Conservation (phyloP, 2,329 filamentous ascomycete species). For the Nemania sp. region DNA sequence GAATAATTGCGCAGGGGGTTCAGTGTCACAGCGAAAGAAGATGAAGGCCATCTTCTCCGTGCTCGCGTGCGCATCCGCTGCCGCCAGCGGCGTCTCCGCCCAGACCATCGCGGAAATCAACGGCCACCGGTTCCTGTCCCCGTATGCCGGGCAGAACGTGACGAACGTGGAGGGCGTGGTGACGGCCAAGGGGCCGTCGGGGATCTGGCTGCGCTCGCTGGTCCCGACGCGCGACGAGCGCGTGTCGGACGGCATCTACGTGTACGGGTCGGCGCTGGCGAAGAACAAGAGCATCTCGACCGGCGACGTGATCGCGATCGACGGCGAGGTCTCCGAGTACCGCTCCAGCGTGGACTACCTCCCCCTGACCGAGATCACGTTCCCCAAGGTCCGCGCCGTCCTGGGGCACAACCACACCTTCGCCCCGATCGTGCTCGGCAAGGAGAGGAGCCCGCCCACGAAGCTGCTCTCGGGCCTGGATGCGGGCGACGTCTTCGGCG, state of each 20-base stretch:
- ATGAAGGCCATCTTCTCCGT: conserved; percentile 10
- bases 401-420: conserved; percentile 59
- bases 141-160: conserved; percentile 60
- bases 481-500: conserved; percentile 64
- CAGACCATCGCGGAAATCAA: conserved; percentile 66
- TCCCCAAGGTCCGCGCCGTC: conserved; percentile 57
- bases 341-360: conserved; percentile 61
- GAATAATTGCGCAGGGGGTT: background rate
- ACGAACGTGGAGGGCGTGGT: conserved; percentile 66
- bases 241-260: conserved; percentile 69
- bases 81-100: conserved; percentile 32
- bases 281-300: conserved; percentile 54
- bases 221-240: conserved; percentile 57
- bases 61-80: conserved; percentile 38
- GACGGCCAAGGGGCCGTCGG: conserved; percentile 64
- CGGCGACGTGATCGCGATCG: conserved; percentile 65
- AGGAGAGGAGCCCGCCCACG: conserved; percentile 61
- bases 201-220: conserved; percentile 68
- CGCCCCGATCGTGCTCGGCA: conserved; percentile 63
- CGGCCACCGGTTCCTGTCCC: conserved; percentile 66
- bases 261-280: conserved; percentile 59
- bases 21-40: background rate
- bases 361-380: conserved; percentile 66
- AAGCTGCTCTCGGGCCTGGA: conserved; percentile 66
- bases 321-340: conserved; percentile 62